Percentiles rank a stretch among this genome's conserved stretches.
These are phyloP conservation scores for Cercospora sp. DNA, from an alignment of 2,329 filamentous ascomycete species.

Conservation along the genomic window DNA sequence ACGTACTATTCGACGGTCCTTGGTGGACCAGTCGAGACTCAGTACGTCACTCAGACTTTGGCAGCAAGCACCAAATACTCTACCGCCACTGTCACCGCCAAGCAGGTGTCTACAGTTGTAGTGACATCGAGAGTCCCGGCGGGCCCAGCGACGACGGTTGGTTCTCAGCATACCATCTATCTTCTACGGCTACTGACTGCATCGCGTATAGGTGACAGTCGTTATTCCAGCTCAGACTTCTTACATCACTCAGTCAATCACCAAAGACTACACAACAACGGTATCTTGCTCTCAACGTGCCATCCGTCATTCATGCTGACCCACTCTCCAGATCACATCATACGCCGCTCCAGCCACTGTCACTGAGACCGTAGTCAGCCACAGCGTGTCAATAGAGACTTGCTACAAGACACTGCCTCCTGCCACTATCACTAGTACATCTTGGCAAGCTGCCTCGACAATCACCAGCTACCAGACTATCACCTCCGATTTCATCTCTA, in stretches of 20 bases:
- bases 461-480: slow-evolving; percentile 10
- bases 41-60: neutral
- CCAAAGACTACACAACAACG: neutral
- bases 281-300: neutral
- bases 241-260: slow-evolving; percentile 1
- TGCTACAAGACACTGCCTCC: neutral
- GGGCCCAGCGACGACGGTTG: slow-evolving; percentile 8
- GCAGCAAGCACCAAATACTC: neutral
- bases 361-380: neutral
- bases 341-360: slow-evolving; percentile 1
- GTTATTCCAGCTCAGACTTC: slow-evolving; percentile 9
- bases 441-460: slow-evolving; percentile 2
- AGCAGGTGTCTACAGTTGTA: neutral
- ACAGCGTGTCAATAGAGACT: neutral
- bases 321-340: neutral
- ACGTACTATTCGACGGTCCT: neutral
- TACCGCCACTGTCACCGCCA: neutral
- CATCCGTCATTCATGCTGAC: neutral
- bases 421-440: neutral
- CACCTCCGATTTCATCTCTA: slow-evolving; percentile 10
- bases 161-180: neutral
- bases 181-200: neutral
- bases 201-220: neutral
- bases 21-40: neutral
- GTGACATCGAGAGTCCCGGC: neutral